These are phyloP conservation scores for Carex sylvatica DNA, from an alignment of 202 grass and related monocot genomes.

Conservation along the genomic window DNA sequence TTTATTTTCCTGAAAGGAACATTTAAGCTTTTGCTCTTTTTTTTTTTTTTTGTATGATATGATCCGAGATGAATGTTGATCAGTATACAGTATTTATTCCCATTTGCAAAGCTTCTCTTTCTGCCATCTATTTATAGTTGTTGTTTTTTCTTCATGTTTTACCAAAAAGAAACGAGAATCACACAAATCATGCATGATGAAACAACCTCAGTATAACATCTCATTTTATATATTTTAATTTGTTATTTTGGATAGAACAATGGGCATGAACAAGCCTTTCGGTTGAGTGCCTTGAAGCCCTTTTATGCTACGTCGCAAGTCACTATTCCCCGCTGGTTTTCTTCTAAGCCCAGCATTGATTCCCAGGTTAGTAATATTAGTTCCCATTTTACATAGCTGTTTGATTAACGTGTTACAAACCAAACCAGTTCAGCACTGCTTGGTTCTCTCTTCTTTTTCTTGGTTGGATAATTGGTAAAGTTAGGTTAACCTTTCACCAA, in stretches of 20 bases:
- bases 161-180: neutral
- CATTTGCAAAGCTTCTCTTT: neutral
- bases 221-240: neutral
- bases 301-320: slow-evolving; percentile 14
- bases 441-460: neutral
- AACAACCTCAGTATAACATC: neutral
- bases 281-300: slow-evolving; percentile 18
- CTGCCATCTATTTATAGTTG: neutral
- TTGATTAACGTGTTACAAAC: neutral
- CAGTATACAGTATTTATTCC: neutral
- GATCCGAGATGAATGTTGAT: neutral
- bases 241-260: slow-evolving; percentile 17
- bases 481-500: neutral
- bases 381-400: neutral
- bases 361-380: slow-evolving; percentile 12
- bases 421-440: neutral
- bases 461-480: neutral
- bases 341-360: slow-evolving; percentile 1
- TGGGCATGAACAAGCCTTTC: slow-evolving; percentile 13
- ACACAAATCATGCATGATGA: neutral
- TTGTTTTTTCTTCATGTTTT: neutral
- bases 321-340: slow-evolving; percentile 30
- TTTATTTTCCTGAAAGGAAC: neutral
- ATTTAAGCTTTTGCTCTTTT: neutral
- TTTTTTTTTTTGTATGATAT: neutral